Evolutionary conservation across 78 protist species (phyloP), one percentile per base, ranked within the genome.

Genomic region (Guillardia theta): DNA sequence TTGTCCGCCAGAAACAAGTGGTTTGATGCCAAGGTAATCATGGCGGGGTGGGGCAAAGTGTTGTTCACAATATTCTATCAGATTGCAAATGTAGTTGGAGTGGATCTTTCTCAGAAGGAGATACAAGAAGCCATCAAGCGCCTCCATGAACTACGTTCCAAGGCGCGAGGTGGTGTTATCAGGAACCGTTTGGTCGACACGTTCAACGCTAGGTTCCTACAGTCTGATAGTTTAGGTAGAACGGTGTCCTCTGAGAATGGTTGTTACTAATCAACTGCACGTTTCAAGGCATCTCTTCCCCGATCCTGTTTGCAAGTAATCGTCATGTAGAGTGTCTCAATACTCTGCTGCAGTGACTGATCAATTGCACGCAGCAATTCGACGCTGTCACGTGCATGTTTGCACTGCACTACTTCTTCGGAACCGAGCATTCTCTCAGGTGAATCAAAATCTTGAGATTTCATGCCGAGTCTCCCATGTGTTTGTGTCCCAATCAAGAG

Each of bases 381-480:
- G 87, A 70, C 87, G 87, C 87, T 27, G 87, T 24, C 87, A 36
- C 87, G 39, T 70, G 87, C 87, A 70, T 70, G 87, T 70, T 70
- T 43, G 87, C 87, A 37, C 87, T 70, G 45, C 87, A 70, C 87
- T 70, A 70, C 87, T 70, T 70, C 87, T 70, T 58, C 70, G 70
- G 27, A n/a, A n/a, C n/a, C n/a, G n/a, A n/a, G n/a, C n/a, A n/a
- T n/a, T n/a, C n/a, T n/a, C n/a, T n/a, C n/a, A n/a, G n/a, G n/a
- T n/a, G n/a, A n/a, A n/a, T n/a, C n/a, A n/a, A n/a, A n/a, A n/a
- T n/a, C n/a, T n/a, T n/a, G n/a, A n/a, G n/a, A n/a, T n/a, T n/a
- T n/a, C n/a, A n/a, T n/a, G n/a, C n/a, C n/a, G n/a, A n/a, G n/a
- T n/a, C n/a, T n/a, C n/a, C n/a, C n/a, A n/a, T n/a, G n/a, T n/a